phyloP scores from a whole-genome alignment of 495 filamentous ascomycete species.

The Cercophora samala region DNA sequence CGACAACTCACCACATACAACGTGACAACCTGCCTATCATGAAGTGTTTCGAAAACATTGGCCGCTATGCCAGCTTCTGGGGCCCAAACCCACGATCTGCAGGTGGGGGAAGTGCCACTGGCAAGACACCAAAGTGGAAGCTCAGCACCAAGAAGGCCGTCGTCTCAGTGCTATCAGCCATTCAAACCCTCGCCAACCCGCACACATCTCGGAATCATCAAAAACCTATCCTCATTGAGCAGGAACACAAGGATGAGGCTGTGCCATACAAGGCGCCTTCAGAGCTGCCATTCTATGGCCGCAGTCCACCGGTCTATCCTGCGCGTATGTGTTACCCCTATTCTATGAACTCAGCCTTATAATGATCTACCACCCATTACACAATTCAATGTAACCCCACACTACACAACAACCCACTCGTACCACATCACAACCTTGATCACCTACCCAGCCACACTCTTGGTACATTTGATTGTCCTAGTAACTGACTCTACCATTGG shows the following conservation, averaged over 20 bases:
- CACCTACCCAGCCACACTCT: background rate
- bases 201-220: background rate
- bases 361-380: background rate
- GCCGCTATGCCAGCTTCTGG: background rate
- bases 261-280: conserved; percentile 11
- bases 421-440: background rate
- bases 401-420: background rate
- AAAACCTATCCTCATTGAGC: background rate
- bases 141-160: conserved; percentile 22
- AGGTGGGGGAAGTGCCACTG: background rate
- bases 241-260: background rate
- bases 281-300: conserved; percentile 34
- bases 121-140: background rate
- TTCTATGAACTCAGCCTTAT: conserved; percentile 1
- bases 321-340: conserved; percentile 35
- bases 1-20: too few species aligned
- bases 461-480: background rate
- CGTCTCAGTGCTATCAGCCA: conserved; percentile 22
- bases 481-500: background rate
- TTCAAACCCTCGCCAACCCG: background rate
- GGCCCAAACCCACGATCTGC: background rate
- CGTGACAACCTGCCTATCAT: background rate
- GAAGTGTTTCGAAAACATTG: background rate
- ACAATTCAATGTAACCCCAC: background rate
- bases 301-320: conserved; percentile 51